phyloP scores from a whole-genome alignment of 331 rosid species.

The Pyracantha coccinea region DNA sequence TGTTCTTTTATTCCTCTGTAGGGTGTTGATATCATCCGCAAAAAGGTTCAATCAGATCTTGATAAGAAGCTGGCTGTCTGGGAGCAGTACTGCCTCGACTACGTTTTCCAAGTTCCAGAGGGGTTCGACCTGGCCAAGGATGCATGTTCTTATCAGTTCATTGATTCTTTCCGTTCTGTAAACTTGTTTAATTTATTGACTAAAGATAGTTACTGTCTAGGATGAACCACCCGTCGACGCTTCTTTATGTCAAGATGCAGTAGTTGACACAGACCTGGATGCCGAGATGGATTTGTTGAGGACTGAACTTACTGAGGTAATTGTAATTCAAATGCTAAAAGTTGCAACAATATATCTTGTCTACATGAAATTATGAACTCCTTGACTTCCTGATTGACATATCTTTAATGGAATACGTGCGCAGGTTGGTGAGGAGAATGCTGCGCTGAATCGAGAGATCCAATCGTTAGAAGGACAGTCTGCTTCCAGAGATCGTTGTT shows the following conservation, averaged over 20 bases:
- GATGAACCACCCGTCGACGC: slow-evolving; percentile 31
- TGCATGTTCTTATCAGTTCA: slow-evolving; percentile 28
- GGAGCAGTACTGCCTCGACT: slow-evolving; percentile 64
- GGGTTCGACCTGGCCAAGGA: slow-evolving; percentile 49
- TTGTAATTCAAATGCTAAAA: background rate
- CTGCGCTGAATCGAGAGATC: slow-evolving; percentile 52
- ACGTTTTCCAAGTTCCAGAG: slow-evolving; percentile 65
- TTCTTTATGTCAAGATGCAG: slow-evolving; percentile 14
- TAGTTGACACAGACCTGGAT: slow-evolving; percentile 42
- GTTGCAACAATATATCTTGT: background rate
- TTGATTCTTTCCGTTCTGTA: background rate
- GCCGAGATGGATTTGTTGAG: slow-evolving; percentile 58
- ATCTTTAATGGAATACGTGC: slow-evolving; percentile 2
- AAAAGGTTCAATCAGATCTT: slow-evolving; percentile 43
- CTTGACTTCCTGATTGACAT: background rate
- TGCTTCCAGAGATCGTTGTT: slow-evolving; percentile 22
- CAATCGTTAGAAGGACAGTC: slow-evolving; percentile 48
- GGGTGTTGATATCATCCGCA: slow-evolving; percentile 48
- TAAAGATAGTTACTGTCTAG: slow-evolving; percentile 23
- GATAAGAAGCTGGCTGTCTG: slow-evolving; percentile 57
- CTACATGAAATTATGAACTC: background rate
- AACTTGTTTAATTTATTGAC: background rate
- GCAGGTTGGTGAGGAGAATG: slow-evolving; percentile 68
- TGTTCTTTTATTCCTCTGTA: slow-evolving; percentile 7
- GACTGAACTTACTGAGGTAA: slow-evolving; percentile 49